Conservation (phyloP, 257 asterid genomes). For the Solanum piurae region DNA sequence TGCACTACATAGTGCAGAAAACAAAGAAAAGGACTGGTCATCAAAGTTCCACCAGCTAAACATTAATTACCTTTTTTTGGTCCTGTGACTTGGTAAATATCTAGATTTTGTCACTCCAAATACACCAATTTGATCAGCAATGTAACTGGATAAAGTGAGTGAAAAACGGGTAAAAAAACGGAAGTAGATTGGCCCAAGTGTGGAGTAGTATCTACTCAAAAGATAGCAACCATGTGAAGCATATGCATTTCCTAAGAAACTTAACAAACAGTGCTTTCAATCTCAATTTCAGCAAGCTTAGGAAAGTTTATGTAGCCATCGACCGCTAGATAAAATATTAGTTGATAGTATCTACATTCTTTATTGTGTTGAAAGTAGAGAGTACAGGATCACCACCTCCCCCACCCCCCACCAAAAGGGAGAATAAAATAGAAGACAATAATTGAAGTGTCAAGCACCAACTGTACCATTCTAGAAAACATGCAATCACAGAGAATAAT, state of each 20-base stretch:
- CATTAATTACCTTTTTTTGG: neutral
- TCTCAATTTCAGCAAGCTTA: neutral
- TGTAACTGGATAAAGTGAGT: neutral
- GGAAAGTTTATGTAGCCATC: neutral
- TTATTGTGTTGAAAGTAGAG: neutral
- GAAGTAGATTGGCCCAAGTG: neutral
- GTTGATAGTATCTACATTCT: neutral
- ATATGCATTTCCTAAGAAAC: neutral
- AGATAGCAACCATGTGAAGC: neutral
- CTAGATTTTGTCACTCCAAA: neutral
- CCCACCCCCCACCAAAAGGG: neutral
- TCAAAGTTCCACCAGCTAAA: neutral
- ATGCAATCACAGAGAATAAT: neutral
- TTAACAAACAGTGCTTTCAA: neutral
- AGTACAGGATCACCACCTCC: neutral
- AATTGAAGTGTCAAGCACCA: neutral
- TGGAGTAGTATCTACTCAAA: slow-evolving; percentile 1
- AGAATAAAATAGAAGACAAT: neutral
- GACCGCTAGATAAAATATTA: neutral
- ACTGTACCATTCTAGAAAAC: neutral
- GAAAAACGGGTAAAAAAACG: neutral
- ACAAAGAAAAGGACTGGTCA: slow-evolving; percentile 23
- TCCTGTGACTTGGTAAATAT: neutral
- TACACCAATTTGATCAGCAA: neutral
- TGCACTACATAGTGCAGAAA: slow-evolving; percentile 12